phyloP scores from a whole-genome alignment of 1,139 yeast genomes.

The Kurtzmaniella quercitrusa region DNA sequence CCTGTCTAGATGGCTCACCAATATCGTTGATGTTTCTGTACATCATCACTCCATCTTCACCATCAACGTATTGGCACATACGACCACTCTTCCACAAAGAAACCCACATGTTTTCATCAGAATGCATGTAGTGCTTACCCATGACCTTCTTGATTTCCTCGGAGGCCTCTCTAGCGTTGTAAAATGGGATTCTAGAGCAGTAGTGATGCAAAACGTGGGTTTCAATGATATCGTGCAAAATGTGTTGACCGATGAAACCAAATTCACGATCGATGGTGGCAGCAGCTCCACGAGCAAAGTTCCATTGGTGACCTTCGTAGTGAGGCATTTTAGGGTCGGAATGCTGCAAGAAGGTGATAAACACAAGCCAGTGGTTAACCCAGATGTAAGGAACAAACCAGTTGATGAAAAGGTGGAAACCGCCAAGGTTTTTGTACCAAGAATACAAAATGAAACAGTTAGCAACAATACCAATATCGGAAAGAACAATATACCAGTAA shows the following conservation, averaged over 20 bases:
- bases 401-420: conserved; percentile 44
- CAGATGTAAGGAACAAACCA: conserved; percentile 55
- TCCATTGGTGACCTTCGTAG: conserved; percentile 55
- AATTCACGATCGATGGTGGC: conserved; percentile 61
- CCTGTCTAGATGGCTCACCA: conserved; percentile 23
- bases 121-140: conserved; percentile 54
- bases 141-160: conserved; percentile 55
- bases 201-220: conserved; percentile 64
- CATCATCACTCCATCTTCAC: conserved; percentile 58
- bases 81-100: conserved; percentile 55
- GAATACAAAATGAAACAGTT: conserved; percentile 40
- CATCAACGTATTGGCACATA: conserved; percentile 58
- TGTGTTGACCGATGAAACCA: conserved; percentile 55
- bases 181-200: conserved; percentile 59
- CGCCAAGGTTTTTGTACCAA: conserved; percentile 47
- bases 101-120: conserved; percentile 56
- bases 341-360: conserved; percentile 59
- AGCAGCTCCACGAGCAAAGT: conserved; percentile 64
- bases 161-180: conserved; percentile 58
- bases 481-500: conserved; percentile 50
- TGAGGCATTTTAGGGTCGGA: conserved; percentile 58
- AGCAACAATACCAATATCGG: conserved; percentile 50
- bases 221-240: conserved; percentile 63
- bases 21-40: conserved; percentile 51
- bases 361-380: conserved; percentile 64